Conservation (phyloP, 2,329 filamentous ascomycete genomes). For the Amphichorda felina region DNA sequence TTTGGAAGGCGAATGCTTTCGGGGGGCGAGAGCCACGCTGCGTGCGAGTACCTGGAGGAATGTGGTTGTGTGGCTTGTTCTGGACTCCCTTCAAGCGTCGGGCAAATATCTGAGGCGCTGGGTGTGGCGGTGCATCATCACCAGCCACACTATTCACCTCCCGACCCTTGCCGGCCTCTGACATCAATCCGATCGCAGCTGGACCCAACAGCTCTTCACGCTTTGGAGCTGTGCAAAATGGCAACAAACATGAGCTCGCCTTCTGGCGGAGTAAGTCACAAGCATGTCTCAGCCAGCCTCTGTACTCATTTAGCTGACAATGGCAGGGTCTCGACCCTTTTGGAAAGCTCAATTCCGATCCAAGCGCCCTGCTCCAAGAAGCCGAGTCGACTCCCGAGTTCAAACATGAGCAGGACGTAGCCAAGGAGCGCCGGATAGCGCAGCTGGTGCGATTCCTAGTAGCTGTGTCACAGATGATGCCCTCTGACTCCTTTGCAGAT, state of each 20-base stretch:
- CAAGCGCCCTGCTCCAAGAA: slow-evolving; percentile 23
- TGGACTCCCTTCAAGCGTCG: neutral
- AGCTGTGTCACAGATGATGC: neutral
- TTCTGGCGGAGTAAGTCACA: slow-evolving; percentile 1
- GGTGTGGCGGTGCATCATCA: slow-evolving; percentile 1
- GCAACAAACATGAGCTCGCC: slow-evolving; percentile 1
- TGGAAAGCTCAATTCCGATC: slow-evolving; percentile 25
- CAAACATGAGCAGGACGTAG: slow-evolving; percentile 23
- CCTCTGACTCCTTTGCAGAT: slow-evolving; percentile 16
- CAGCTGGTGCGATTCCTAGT: slow-evolving; percentile 16
- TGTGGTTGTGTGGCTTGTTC: no score
- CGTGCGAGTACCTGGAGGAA: no score
- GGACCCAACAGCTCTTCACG: no score
- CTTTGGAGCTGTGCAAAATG: neutral
- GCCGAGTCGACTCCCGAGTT: slow-evolving; percentile 23
- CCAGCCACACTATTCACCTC: neutral
- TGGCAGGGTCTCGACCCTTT: slow-evolving; percentile 21
- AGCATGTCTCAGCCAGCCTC: neutral
- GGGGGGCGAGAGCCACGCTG: no score
- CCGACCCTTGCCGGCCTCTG: slow-evolving; percentile 1
- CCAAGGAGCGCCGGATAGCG: slow-evolving; percentile 24
- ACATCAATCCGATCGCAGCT: neutral
- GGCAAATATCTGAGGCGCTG: neutral
- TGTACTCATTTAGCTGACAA: slow-evolving; percentile 6
- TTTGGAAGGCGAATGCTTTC: no score